Evolutionary conservation across 139 green algal genomes (phyloP), one percentile per base, ranked within the genome.

Genomic region (Mychonastes homosphaera): DNA sequence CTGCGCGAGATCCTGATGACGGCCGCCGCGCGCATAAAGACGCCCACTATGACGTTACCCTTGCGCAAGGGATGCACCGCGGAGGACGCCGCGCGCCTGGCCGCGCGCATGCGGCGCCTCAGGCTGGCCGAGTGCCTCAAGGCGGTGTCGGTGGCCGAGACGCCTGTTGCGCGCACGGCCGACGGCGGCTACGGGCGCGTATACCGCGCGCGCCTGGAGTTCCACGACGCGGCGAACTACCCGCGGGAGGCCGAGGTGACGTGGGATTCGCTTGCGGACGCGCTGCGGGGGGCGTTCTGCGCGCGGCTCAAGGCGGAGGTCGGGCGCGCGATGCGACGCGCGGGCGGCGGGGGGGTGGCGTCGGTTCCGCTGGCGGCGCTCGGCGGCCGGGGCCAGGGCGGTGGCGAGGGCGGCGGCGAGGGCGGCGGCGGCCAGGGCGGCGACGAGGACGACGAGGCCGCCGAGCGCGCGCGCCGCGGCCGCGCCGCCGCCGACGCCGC

Each of bases 1-100:
- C 73, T 98, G 39, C 77, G 91, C 19, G 91, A 98, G 79, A 89
- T 99, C 34, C 71, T 99, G 10, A 98, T 99, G 91, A 96, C 89
- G 0, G 92, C 91, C 0, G 73, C 88, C 0, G 53, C 63, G 19
- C 54, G 32, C 33, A 94, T 95, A 65, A 84, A 86, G 74, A 96
- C 87, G 19, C 92, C 92, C 24, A 82, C 95, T 32, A 96, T 97
- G 87, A 94, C 80, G 10, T 65, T 97, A 57, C 84, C 85, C 16
- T 54, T 97, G 65, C 70, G 52, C 40, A 29, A 53, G 3, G 50
- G 38, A 16, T 30, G 61, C 13, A 43, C 32, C 48, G 39, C 24
- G 2, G 19, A 39, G 5, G 55, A 74, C 2, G 84, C 78, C 16
- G 38, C 80, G 26, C 55, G 64, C 38, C 67, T 97, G 43, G 78